A percentile compares a stretch with the other conserved stretches of the same genome.
Conservation (phyloP, 2,329 filamentous ascomycete species). For the Huntiella omanensis region DNA sequence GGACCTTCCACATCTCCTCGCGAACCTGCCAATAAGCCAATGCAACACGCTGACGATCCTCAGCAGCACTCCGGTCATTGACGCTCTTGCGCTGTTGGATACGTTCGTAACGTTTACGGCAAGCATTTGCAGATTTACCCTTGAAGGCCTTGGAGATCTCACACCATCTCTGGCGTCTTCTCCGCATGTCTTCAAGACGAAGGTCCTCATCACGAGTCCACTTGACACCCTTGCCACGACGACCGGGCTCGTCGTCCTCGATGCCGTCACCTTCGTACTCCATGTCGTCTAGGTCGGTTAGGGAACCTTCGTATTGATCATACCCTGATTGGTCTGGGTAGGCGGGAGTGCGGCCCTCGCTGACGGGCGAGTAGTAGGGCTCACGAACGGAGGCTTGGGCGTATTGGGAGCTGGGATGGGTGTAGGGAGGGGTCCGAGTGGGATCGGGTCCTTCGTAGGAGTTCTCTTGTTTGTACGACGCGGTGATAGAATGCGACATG, state of each 20-base stretch:
- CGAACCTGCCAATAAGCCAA: conserved; percentile 63
- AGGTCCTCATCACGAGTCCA: conserved; percentile 59
- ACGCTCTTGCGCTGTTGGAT: conserved; percentile 53
- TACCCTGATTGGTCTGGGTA: conserved; percentile 3
- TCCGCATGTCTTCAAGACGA: conserved; percentile 5
- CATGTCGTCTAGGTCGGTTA: conserved; percentile 5
- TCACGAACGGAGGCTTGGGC: conserved; percentile 4
- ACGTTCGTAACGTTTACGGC: conserved; percentile 74
- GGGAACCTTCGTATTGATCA: conserved; percentile 9
- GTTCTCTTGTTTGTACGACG: conserved; percentile 20
- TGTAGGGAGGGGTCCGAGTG: conserved; percentile 18
- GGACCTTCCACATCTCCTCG: conserved; percentile 61
- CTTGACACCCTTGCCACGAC: conserved; percentile 41
- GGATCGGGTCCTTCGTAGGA: conserved; percentile 6
- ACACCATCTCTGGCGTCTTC: conserved; percentile 9
- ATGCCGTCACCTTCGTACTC: conserved; percentile 4
- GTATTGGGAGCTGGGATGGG: conserved; percentile 4
- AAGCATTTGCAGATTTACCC: conserved; percentile 62
- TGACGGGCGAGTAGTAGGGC: conserved; percentile 11
- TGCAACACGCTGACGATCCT: conserved; percentile 48
- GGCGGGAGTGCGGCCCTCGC: conserved; percentile 8
- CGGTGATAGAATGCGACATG: conserved; percentile 27
- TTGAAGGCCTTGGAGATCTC: conserved; percentile 37
- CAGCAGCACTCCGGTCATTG: conserved; percentile 21
- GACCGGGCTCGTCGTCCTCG: conserved; percentile 5